phyloP scores from a whole-genome alignment of 192 early-diverging fungal species.

The Borealophlyctis nickersoniae region DNA sequence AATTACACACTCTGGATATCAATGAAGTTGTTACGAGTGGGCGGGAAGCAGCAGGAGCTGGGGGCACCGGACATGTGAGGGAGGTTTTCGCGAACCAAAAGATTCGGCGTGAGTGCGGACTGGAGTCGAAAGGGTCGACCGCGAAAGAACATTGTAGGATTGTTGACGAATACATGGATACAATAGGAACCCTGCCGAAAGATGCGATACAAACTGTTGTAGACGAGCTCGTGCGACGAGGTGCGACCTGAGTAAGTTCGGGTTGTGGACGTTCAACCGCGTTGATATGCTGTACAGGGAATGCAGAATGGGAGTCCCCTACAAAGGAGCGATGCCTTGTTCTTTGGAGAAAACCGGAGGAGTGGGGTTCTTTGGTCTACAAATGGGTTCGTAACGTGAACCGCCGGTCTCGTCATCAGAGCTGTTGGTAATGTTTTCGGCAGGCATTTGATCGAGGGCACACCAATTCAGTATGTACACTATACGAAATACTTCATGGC shows the following conservation, averaged over 20 bases:
- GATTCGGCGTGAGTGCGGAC: slow-evolving; percentile 62
- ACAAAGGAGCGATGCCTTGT: slow-evolving; percentile 58
- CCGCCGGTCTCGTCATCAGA: neutral
- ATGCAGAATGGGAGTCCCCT: slow-evolving; percentile 52
- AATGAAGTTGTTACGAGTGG: slow-evolving; percentile 1
- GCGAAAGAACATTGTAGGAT: neutral
- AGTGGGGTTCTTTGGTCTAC: slow-evolving; percentile 81
- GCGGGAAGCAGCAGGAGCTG: neutral
- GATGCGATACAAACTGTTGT: slow-evolving; percentile 71
- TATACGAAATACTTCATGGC: slow-evolving; percentile 85
- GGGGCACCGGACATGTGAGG: neutral
- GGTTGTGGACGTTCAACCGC: no score
- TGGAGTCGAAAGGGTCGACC: neutral
- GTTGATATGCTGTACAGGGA: neutral
- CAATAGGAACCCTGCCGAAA: slow-evolving; percentile 55
- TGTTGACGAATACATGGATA: no score
- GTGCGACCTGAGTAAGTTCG: no score
- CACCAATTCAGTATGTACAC: slow-evolving; percentile 77
- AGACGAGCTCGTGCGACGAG: slow-evolving; percentile 49
- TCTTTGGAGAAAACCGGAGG: slow-evolving; percentile 85
- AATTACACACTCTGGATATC: neutral
- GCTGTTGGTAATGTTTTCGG: neutral
- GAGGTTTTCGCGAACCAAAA: slow-evolving; percentile 64
- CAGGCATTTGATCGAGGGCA: slow-evolving; percentile 68
- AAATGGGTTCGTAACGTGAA: slow-evolving; percentile 65